Conservation (phyloP, 352 stramenopile species). For the Phytophthora sp. region DNA sequence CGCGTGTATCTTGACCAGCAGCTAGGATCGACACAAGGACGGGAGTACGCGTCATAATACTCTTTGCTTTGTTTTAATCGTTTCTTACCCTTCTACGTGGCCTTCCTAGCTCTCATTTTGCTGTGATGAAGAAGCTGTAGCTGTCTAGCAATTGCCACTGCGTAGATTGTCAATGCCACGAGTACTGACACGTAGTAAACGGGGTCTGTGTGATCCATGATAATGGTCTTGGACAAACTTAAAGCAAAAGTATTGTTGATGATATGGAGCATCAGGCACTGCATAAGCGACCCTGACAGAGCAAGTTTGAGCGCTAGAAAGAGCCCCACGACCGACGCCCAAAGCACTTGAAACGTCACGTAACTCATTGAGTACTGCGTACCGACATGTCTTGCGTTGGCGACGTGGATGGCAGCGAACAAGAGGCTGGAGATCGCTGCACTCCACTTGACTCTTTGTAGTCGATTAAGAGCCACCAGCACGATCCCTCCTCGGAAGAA, state of each 20-base stretch:
- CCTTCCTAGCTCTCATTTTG: too few relatives aligned
- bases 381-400: slow-evolving; percentile 37
- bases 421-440: slow-evolving; percentile 40
- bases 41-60: too few relatives aligned
- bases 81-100: too few relatives aligned
- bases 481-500: slow-evolving; percentile 68
- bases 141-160: slow-evolving; percentile 26
- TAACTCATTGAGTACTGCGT: slow-evolving; percentile 37
- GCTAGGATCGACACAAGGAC: slow-evolving; percentile 37
- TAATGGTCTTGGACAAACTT: slow-evolving; percentile 21
- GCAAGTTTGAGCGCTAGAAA: slow-evolving; percentile 51
- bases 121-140: slow-evolving; percentile 17
- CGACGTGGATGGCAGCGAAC: slow-evolving; percentile 62
- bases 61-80: too few relatives aligned
- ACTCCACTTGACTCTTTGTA: slow-evolving; percentile 30
- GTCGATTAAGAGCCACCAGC: slow-evolving; percentile 54
- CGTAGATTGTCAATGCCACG: slow-evolving; percentile 17
- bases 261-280: slow-evolving; percentile 63
- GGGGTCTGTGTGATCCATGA: slow-evolving; percentile 27
- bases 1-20: slow-evolving; percentile 48
- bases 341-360: slow-evolving; percentile 49
- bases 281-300: slow-evolving; percentile 47
- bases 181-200: slow-evolving; percentile 7
- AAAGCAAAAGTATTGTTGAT: slow-evolving; percentile 69
- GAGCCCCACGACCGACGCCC: slow-evolving; percentile 49